Evolutionary conservation across 2,329 filamentous ascomycete genomes (phyloP), one percentile per base, ranked within the genome.

Genomic region (Botrytis deweyae): DNA sequence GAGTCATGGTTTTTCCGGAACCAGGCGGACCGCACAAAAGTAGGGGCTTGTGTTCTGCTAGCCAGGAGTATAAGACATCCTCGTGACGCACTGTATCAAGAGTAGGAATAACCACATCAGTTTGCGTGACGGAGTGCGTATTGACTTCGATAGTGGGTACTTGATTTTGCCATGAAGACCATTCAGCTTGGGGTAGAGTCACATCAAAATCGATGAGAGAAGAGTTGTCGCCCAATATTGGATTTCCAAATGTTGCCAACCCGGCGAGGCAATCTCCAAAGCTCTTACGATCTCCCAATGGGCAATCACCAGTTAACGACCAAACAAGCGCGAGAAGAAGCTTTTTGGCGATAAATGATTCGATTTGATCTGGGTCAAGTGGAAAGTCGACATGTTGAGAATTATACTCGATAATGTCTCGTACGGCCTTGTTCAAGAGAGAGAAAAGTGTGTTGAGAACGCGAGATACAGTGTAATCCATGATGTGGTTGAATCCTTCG

Each of bases 1-100:
- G 86, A 18, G 96, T 99, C 96, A 99, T 99, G 7, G 96, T 99
- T 86, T 99, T 99, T 87, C 96, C 96, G 70, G 96, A 99, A 85
- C 96, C 96, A 74, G 96, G 96, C 81, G 96, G 97, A 83, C 96
- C 97, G 82, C 96, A 99, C 25, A 99, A 91, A 70, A 99, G 86
- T 29, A 99, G 87, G 20, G 97, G 96, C 85, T 99, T 99, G 82
- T 99, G 96, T 82, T 99, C 96, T 25, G 97, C 96, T 63, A 99
- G 89, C 96, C 96, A 99, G 5, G 97, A 99, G 85, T 99, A 99
- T 25, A 99, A 87, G n/a, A 99, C 93, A 83, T 98, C 96, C 83
- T 99, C 96, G 79, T 99, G 96, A 44, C 96, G 93, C 63, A 99
- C 92, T 42, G 97, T 99, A 82, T 99, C 96, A 68, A 99, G 86